Evolutionary conservation across 495 filamentous ascomycete genomes (phyloP), one percentile per base, ranked within the genome.

Genomic region (Daldinia caldariorum): DNA sequence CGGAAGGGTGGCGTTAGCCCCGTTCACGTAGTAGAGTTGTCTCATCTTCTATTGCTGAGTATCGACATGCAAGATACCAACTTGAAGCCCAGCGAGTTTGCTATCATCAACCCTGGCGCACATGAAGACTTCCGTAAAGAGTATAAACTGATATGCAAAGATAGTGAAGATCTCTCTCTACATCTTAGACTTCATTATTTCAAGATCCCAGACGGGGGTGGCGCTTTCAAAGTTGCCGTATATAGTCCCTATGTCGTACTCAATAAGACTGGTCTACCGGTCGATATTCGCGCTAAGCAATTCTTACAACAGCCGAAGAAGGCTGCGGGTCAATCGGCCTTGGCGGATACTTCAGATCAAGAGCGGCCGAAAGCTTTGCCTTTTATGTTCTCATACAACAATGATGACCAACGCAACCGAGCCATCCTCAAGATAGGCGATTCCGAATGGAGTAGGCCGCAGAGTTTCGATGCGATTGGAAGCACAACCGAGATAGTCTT

Each of bases 381-480:
- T 2, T 91, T 97, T 74, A 97, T 99, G 94, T 99, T 97, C 79
- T 96, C 96, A 7, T 97, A 91, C 76, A 86, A 86, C 14, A 90
- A 83, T 29, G 91, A 97, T 69, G 95, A 98, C 69, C 89, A 90
- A 67, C 90, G 90, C 69, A 98, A 98, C 76, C 90, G 95, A 49
- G 94, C 92, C 14, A 83, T 94, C 20, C 76, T 99, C 51, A 97
- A 90, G 79, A 86, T 97, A 50, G 92, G 90, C 32, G 91, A 97
- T 41, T 97, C 95, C 6, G 84, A 87, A 26, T 98, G 95, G 96
- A 97, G 94, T 79, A 97, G 92, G 77, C 94, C 96, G 2, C 94
- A 97, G 78, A 97, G 92, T 85, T 95, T 99, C 74, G 95, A 99
- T 74, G 95, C 95, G n/a, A 94, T 99, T 63, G 95, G 95, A 50